Percentiles rank a stretch among this genome's conserved stretches.
phyloP scores from a whole-genome alignment of 495 filamentous ascomycete genomes.

The Neurospora pannonica region DNA sequence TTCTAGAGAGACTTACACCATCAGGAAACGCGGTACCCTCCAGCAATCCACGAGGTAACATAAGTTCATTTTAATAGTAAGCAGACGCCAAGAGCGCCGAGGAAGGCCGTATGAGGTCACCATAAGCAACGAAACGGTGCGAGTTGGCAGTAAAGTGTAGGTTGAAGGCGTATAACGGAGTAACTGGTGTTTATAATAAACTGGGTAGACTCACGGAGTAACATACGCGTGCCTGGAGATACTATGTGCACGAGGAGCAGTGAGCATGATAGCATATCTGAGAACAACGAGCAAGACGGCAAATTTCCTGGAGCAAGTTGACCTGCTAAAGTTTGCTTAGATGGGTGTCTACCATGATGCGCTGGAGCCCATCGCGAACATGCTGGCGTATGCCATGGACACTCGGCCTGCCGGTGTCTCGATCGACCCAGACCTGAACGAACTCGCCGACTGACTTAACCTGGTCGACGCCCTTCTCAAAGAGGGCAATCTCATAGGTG shows the following conservation, averaged over 20 bases:
- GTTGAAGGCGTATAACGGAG: background rate
- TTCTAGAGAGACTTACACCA: no score
- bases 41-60: background rate
- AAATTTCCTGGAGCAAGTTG: background rate
- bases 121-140: background rate
- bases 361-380: constrained; percentile 46
- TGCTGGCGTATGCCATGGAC: constrained; percentile 46
- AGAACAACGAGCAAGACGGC: background rate
- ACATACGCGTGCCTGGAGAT: background rate
- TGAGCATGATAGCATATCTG: background rate
- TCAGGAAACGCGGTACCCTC: no score
- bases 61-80: background rate
- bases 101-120: background rate
- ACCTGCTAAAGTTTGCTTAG: constrained; percentile 10
- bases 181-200: background rate
- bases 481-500: constrained; percentile 87
- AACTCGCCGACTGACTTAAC: constrained; percentile 83
- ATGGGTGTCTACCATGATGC: constrained; percentile 11
- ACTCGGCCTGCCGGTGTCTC: constrained; percentile 57
- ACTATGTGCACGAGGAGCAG: background rate
- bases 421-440: constrained; percentile 80
- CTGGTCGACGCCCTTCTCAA: constrained; percentile 61
- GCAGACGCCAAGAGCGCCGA: background rate
- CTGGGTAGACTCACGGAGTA: background rate
- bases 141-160: background rate